phyloP scores from a whole-genome alignment of 2,329 filamentous ascomycete genomes.

The Aspergillus ruber region DNA sequence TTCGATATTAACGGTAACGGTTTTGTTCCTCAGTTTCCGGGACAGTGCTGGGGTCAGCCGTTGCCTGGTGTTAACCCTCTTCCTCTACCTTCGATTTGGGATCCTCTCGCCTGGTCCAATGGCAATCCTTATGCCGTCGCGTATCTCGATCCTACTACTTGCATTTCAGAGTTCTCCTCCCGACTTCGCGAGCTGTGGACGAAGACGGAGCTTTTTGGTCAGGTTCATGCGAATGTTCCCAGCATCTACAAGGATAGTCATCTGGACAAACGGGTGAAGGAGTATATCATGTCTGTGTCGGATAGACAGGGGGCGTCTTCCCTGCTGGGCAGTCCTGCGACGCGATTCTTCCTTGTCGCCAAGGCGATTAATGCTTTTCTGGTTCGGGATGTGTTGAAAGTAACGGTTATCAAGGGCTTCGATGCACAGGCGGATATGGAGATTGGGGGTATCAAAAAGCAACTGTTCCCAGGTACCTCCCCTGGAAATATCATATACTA shows the following conservation, averaged over 20 bases:
- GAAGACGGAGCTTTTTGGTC: slow-evolving; percentile 11
- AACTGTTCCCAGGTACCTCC: slow-evolving; percentile 3
- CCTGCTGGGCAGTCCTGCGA: slow-evolving; percentile 17
- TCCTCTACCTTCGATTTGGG: neutral
- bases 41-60: neutral
- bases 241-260: slow-evolving; percentile 10
- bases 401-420: slow-evolving; percentile 19
- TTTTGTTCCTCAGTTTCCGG: neutral
- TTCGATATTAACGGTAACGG: neutral
- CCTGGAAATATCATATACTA: too few relatives aligned
- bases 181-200: slow-evolving; percentile 12
- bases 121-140: neutral
- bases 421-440: slow-evolving; percentile 15
- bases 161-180: slow-evolving; percentile 5
- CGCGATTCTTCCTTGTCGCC: slow-evolving; percentile 18
- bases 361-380: slow-evolving; percentile 25
- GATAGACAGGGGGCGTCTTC: slow-evolving; percentile 7
- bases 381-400: slow-evolving; percentile 15
- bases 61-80: neutral
- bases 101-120: neutral
- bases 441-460: slow-evolving; percentile 12
- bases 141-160: slow-evolving; percentile 2
- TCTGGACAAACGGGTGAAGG: slow-evolving; percentile 10
- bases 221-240: slow-evolving; percentile 11
- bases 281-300: slow-evolving; percentile 15